Evolutionary conservation across 306 rosid species (phyloP), one percentile per base, ranked within the genome.

Genomic region (Rosa multiflora): DNA sequence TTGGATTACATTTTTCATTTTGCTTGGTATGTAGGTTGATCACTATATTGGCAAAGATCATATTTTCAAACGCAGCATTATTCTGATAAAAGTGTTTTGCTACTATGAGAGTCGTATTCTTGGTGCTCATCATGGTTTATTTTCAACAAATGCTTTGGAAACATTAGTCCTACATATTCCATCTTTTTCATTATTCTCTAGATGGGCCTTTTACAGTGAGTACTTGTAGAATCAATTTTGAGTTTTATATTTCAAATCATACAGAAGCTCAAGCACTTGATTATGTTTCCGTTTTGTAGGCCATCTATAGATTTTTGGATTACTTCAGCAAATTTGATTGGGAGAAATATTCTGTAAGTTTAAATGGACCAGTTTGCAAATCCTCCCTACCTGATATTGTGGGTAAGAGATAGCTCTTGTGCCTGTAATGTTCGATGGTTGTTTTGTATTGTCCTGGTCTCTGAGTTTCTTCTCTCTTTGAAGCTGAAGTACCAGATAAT

Each of bases 291-390:
- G 69, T 44, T 58, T 21, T 69, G 18, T 86, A 94, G 98, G 98
- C 91, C 85, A 0, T 94, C 67, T 91, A 87, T 64, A 88, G 86
- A 82, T 94, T 94, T 87, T 85, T 94, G 86, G 90, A 91, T 81
- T 91, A 94, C 85, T 94, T 91, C 72, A 86, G 98, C 88, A 91
- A 85, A 83, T 94, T 94, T 83, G 97, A 94, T 77, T 91, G 98
- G 98, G 96, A 94, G 78, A 90, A 88, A 80, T 90, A 81, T 82
- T 91, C 92, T 40, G 78, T 94, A 56, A 91, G 97, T 91, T 88
- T 94, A 86, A 88, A 88, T 64, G 98, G 98, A 75, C 97, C 91
- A 48, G 92, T 91, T 74, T 78, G 88, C 82, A 90, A 81, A 85
- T 91, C 95, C 39, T 93, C 94, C 52, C 78, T 85, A 66, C 88